A percentile compares a stretch with the other conserved stretches of the same genome.
phyloP scores from a whole-genome alignment of 192 early-diverging fungal species.

The Backusella psychrophila region DNA sequence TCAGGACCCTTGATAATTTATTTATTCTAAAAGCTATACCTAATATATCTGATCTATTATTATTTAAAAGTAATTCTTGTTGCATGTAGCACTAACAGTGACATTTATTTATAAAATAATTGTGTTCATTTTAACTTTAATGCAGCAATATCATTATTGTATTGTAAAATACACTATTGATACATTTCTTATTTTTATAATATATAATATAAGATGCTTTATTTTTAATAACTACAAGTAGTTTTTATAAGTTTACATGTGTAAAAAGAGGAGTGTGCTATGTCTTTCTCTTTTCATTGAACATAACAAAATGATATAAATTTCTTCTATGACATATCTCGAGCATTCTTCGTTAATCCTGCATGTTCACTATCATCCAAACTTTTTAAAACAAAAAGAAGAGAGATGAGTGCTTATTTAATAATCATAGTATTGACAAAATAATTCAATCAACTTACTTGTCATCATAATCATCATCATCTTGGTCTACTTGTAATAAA shows the following conservation, averaged over 20 bases:
- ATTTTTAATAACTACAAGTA: neutral
- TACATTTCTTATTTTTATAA: neutral
- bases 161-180: neutral
- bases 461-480: slow-evolving; percentile 40
- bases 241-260: neutral
- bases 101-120: too few species aligned
- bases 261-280: neutral
- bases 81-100: too few species aligned
- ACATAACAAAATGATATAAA: neutral
- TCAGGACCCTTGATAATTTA: too few species aligned
- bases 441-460: slow-evolving; percentile 24
- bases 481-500: slow-evolving; percentile 31
- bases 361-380: slow-evolving; percentile 22
- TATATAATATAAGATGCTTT: neutral
- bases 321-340: slow-evolving; percentile 12
- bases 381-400: slow-evolving; percentile 17
- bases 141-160: too few species aligned
- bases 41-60: too few species aligned
- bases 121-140: too few species aligned
- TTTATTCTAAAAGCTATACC: too few species aligned
- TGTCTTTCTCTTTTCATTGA: neutral
- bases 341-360: slow-evolving; percentile 13
- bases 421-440: neutral
- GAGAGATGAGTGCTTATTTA: neutral
- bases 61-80: too few species aligned